phyloP scores from a whole-genome alignment of 495 filamentous ascomycete genomes.

The Talaromyces wortmannii region DNA sequence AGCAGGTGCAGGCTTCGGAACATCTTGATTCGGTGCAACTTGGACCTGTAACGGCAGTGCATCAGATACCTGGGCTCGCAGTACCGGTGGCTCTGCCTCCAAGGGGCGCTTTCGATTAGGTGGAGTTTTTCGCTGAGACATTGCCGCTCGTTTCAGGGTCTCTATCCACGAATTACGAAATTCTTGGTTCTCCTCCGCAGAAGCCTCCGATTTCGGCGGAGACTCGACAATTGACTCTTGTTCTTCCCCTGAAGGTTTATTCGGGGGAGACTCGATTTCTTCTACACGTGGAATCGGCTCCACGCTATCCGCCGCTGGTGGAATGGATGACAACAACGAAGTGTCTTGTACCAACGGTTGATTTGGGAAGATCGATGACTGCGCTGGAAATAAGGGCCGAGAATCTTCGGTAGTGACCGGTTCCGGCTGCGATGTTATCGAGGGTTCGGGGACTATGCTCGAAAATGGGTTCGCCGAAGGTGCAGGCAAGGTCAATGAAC shows the following conservation, averaged over 20 bases:
- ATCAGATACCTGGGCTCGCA: background rate
- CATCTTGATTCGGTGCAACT: background rate
- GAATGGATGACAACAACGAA: no score
- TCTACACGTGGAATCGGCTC: no score
- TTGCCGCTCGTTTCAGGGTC: background rate
- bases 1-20: background rate
- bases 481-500: background rate
- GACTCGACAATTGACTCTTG: background rate
- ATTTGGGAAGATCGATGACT: background rate
- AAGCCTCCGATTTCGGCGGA: background rate
- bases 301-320: no score
- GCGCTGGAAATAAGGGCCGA: background rate
- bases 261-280: background rate
- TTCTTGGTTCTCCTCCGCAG: background rate
- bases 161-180: slow-evolving; percentile 5
- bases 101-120: background rate
- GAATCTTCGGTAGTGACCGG: background rate
- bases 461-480: background rate
- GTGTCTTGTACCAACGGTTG: background rate
- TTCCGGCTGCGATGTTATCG: background rate
- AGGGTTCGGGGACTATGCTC: background rate
- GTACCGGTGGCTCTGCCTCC: background rate
- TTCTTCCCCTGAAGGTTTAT: background rate
- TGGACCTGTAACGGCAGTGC: background rate
- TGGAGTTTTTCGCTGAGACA: background rate